Conservation (phyloP, 306 rosid genomes). For the Purshia tridentata region DNA sequence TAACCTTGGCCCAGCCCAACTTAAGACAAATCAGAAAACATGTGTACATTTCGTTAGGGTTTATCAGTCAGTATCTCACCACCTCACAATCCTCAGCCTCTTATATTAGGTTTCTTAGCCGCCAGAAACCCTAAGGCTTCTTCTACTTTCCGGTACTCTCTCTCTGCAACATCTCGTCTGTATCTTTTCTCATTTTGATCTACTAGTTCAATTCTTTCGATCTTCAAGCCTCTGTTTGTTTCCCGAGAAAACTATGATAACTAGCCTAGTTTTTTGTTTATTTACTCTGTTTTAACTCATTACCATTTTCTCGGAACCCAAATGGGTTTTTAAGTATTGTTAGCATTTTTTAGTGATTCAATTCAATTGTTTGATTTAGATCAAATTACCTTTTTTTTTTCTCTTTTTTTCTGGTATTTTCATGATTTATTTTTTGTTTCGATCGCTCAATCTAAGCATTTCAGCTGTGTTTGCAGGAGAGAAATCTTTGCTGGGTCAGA, state of each 20-base stretch:
- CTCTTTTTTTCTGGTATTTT: neutral
- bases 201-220: neutral
- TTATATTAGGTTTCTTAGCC: conserved; percentile 16
- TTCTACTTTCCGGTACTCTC: conserved; percentile 30
- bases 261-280: neutral
- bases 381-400: neutral
- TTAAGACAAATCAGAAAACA: neutral
- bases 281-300: neutral
- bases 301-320: too few species aligned
- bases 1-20: neutral
- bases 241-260: neutral
- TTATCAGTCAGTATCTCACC: neutral
- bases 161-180: neutral
- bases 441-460: neutral
- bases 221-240: conserved; percentile 11
- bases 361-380: too few species aligned
- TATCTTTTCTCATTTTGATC: neutral
- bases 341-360: neutral
- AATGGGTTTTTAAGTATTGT: neutral
- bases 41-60: neutral
- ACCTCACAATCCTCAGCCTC: neutral
- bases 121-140: conserved; percentile 28
- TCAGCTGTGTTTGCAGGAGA: conserved; percentile 32
- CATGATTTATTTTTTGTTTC: neutral
- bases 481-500: conserved; percentile 25